phyloP scores from a whole-genome alignment of 768 basidiomycete species.

The Crassisporium funariophilum region DNA sequence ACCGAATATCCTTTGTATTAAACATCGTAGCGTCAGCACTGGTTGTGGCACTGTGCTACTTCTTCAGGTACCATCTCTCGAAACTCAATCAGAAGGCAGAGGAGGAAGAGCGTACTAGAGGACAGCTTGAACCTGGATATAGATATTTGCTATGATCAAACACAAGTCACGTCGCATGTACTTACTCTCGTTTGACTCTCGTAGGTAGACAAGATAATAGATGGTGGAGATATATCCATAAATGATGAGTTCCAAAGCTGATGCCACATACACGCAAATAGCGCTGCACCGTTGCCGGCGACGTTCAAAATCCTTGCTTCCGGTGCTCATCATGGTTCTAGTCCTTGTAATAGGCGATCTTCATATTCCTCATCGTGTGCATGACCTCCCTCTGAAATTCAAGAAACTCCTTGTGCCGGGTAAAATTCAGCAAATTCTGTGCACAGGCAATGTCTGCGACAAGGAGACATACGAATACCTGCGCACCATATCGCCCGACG shows the following conservation, averaged over 20 bases:
- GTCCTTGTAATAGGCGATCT: slow-evolving; percentile 97
- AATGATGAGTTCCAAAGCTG: no score
- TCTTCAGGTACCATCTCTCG: background rate
- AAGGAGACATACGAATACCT: slow-evolving; percentile 97
- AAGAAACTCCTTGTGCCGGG: slow-evolving; percentile 95
- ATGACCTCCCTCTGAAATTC: slow-evolving; percentile 95
- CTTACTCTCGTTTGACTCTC: no score
- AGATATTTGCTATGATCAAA: background rate
- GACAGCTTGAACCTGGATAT: background rate
- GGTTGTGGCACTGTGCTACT: background rate
- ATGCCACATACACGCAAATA: background rate
- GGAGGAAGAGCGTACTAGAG: slow-evolving; percentile 12
- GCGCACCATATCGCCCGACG: slow-evolving; percentile 90
- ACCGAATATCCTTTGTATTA: slow-evolving; percentile 66
- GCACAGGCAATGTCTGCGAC: slow-evolving; percentile 97
- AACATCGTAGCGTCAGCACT: slow-evolving; percentile 51
- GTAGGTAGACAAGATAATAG: no score
- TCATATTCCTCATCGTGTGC: slow-evolving; percentile 88
- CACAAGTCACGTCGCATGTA: no score
- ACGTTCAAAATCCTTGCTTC: background rate
- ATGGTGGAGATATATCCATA: no score
- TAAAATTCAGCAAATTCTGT: slow-evolving; percentile 97
- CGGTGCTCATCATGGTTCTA: slow-evolving; percentile 71
- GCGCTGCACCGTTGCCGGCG: background rate
- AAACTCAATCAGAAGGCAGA: slow-evolving; percentile 6